A percentile compares a stretch with the other conserved stretches of the same genome.
Conservation (phyloP, 208 protist genomes). For the Strigomonas culicis region DNA sequence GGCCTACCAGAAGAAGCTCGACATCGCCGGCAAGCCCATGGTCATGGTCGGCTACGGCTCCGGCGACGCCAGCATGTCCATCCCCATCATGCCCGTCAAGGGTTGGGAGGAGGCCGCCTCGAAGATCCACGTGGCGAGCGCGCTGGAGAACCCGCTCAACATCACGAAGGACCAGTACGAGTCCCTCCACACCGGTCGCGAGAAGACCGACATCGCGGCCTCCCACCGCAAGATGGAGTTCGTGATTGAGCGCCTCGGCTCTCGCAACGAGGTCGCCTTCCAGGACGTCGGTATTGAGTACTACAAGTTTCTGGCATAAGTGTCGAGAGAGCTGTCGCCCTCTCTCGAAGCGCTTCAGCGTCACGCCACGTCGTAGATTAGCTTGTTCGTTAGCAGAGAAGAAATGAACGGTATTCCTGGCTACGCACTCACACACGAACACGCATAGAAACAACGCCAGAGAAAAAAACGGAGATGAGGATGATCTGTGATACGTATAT, state of each 20-base stretch:
- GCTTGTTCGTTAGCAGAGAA: too few relatives aligned
- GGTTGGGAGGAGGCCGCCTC: constrained; percentile 78
- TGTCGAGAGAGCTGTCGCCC: too few relatives aligned
- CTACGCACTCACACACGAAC: too few relatives aligned
- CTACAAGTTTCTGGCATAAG: constrained; percentile 75
- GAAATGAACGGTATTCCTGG: too few relatives aligned
- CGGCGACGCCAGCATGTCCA: constrained; percentile 83
- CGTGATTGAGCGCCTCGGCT: constrained; percentile 74
- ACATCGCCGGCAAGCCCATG: constrained; percentile 84
- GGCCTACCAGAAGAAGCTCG: constrained; percentile 71
- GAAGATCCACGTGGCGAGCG: constrained; percentile 70
- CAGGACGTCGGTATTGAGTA: constrained; percentile 91
- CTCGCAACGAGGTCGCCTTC: constrained; percentile 78
- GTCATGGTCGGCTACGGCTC: constrained; percentile 89
- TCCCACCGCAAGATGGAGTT: constrained; percentile 69
- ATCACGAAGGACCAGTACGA: constrained; percentile 81
- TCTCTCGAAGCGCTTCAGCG: too few relatives aligned
- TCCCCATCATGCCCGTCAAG: constrained; percentile 80
- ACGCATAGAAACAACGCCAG: not conserved
- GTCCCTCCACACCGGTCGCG: constrained; percentile 66
- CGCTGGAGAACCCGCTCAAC: constrained; percentile 71
- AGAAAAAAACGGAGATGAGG: not conserved
- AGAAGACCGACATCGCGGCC: constrained; percentile 66
- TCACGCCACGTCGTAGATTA: too few relatives aligned
- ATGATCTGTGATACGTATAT: not conserved